Percentiles rank a stretch among this genome's conserved stretches.
Evolutionary conservation across 2,329 filamentous ascomycete genomes (phyloP).

Genomic region (Colletotrichum navitas): DNA sequence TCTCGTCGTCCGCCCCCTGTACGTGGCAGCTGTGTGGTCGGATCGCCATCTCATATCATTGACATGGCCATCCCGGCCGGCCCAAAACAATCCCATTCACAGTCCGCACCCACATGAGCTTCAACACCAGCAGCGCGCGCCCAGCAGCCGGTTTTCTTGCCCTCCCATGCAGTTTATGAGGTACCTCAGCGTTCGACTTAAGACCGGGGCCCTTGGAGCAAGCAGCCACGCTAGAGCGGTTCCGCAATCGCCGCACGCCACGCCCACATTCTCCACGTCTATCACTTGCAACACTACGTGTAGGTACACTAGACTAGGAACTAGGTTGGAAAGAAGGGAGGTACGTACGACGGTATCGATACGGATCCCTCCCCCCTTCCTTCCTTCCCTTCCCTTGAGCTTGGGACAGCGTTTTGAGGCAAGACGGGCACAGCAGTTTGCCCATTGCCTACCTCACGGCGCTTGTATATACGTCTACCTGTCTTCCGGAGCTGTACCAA

Average conservation of each 20-base stretch:
- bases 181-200: not conserved
- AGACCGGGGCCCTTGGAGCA: constrained; percentile 17
- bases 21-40: constrained; percentile 26
- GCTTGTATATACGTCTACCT: not conserved
- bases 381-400: constrained; percentile 8
- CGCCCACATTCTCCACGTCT: constrained; percentile 29
- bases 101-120: constrained; percentile 33
- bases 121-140: not conserved
- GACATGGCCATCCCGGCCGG: constrained; percentile 31
- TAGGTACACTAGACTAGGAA: not conserved
- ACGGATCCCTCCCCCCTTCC: constrained; percentile 9
- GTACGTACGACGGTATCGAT: constrained; percentile 16
- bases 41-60: constrained; percentile 30
- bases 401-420: constrained; percentile 18
- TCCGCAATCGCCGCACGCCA: constrained; percentile 35
- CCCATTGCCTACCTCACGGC: not conserved
- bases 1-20: constrained; percentile 19
- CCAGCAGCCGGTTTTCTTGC: constrained; percentile 6
- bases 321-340: constrained; percentile 1
- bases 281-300: constrained; percentile 19
- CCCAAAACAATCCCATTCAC: constrained; percentile 38
- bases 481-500: not conserved
- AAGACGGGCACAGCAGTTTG: not conserved
- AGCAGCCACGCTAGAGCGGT: constrained; percentile 13
- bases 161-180: not conserved